These are phyloP conservation scores for Cryomyces antarcticus DNA, from an alignment of 495 filamentous ascomycete species.

Conservation along the genomic window DNA sequence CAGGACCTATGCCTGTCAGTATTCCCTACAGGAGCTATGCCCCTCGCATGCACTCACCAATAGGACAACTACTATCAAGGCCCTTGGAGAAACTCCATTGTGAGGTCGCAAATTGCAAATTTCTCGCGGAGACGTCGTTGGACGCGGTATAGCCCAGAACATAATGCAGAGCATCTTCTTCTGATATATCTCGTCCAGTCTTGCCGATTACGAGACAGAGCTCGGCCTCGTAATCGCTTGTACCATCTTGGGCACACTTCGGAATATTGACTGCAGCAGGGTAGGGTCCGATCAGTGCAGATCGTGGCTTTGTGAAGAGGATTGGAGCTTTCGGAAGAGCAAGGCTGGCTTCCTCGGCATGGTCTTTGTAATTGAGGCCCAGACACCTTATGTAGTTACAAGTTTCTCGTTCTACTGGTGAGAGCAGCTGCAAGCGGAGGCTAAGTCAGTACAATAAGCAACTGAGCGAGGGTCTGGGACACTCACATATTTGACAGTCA, in stretches of 20 bases:
- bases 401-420: slow-evolving; percentile 19
- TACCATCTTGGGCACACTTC: slow-evolving; percentile 23
- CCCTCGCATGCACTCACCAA: slow-evolving; percentile 8
- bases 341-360: slow-evolving; percentile 20
- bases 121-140: slow-evolving; percentile 24
- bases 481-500: slow-evolving; percentile 18
- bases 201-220: slow-evolving; percentile 23
- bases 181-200: slow-evolving; percentile 20
- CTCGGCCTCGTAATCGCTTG: slow-evolving; percentile 30
- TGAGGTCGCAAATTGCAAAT: slow-evolving; percentile 14
- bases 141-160: slow-evolving; percentile 23
- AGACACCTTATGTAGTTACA: slow-evolving; percentile 27
- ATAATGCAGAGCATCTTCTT: slow-evolving; percentile 22
- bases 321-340: slow-evolving; percentile 21
- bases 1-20: slow-evolving; percentile 13
- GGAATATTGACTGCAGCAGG: slow-evolving; percentile 26
- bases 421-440: slow-evolving; percentile 12
- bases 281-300: slow-evolving; percentile 23
- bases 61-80: slow-evolving; percentile 19
- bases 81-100: slow-evolving; percentile 29
- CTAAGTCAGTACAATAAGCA: background rate
- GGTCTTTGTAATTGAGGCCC: slow-evolving; percentile 27
- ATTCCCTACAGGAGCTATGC: background rate
- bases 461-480: background rate
- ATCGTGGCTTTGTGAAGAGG: slow-evolving; percentile 27